phyloP scores from a whole-genome alignment of 2,329 filamentous ascomycete species.

The Monilinia vaccinii-corymbosi region DNA sequence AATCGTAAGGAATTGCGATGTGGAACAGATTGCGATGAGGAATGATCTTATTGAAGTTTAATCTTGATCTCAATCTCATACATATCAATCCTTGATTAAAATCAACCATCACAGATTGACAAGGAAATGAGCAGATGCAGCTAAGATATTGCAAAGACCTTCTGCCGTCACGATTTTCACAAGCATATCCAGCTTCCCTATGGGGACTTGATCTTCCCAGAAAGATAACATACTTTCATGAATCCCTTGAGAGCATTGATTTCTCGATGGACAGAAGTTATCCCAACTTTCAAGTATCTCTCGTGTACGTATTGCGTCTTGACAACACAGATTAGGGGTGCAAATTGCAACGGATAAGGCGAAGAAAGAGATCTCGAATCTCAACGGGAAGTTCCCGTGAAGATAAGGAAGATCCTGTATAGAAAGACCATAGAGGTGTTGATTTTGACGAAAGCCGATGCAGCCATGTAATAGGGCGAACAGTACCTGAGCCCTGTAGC shows the following conservation, averaged over 20 bases:
- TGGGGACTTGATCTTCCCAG: background rate
- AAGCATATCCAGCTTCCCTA: background rate
- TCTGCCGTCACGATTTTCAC: background rate
- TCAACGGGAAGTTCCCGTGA: background rate
- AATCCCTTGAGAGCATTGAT: background rate
- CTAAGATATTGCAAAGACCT: background rate
- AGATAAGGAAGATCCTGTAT: background rate
- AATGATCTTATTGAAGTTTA: background rate
- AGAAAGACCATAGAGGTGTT: background rate
- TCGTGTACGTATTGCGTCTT: background rate
- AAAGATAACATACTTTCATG: background rate
- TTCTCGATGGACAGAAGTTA: background rate
- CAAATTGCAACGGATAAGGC: background rate
- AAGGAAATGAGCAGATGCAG: background rate
- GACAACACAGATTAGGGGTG: background rate
- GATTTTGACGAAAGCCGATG: background rate
- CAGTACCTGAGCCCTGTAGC: background rate
- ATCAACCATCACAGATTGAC: background rate
- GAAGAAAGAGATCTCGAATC: background rate
- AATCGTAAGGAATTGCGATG: background rate
- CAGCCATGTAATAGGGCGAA: background rate
- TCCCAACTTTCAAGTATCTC: background rate
- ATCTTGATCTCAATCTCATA: background rate
- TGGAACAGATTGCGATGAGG: background rate
- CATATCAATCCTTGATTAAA: background rate